Evolutionary conservation across 2,329 filamentous ascomycete species (phyloP).

Genomic region (Bipolaris sorokiniana): DNA sequence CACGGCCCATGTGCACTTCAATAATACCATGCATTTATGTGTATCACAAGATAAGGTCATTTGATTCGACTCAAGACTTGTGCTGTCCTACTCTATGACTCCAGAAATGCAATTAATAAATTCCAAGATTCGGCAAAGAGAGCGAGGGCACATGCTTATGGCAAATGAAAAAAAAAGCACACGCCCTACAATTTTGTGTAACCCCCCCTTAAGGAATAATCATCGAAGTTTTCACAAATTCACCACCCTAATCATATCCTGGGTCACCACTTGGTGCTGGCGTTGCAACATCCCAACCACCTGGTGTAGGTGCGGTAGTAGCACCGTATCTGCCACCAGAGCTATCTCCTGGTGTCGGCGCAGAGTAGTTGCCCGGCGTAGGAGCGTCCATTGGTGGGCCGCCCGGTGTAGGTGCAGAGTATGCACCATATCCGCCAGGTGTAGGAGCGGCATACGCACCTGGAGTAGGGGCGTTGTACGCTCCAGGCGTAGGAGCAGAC

Average conservation of each 20-base stretch:
- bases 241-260: conserved; percentile 28
- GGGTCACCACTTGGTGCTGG: conserved; percentile 37
- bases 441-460: conserved; percentile 47
- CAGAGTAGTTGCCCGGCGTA: conserved; percentile 49
- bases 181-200: conserved; percentile 1
- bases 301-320: conserved; percentile 65
- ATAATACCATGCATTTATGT: background rate
- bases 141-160: background rate
- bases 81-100: conserved; percentile 21
- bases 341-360: conserved; percentile 47
- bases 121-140: background rate
- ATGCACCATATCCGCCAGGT: conserved; percentile 43
- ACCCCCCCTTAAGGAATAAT: conserved; percentile 1
- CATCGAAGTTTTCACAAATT: conserved; percentile 5
- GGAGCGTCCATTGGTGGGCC: conserved; percentile 48
- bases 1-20: background rate
- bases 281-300: conserved; percentile 60
- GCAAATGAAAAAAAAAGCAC: background rate
- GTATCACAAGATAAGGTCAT: background rate
- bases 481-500: conserved; percentile 42
- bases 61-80: conserved; percentile 1
- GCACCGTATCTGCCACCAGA: conserved; percentile 40
- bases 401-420: conserved; percentile 48
- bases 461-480: conserved; percentile 47
- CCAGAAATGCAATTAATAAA: conserved; percentile 23